phyloP scores from a whole-genome alignment of 345 rosid species.

The Eutrema japonicum region DNA sequence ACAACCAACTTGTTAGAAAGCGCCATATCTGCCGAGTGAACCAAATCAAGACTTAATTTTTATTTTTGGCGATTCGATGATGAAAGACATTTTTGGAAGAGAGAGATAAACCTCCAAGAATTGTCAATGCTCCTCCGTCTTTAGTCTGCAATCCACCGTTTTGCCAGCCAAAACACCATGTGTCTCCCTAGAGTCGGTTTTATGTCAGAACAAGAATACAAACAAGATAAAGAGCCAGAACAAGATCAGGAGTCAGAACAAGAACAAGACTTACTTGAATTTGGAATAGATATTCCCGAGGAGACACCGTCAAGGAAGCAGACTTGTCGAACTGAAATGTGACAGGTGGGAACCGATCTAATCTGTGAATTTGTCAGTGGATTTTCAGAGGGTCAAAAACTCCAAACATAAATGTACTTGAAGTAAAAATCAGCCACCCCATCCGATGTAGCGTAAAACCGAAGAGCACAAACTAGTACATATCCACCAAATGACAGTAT shows the following conservation, averaged over 20 bases:
- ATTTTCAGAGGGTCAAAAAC: conserved; percentile 7
- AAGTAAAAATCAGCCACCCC: conserved; percentile 13
- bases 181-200: conserved; percentile 51
- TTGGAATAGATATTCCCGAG: conserved; percentile 76
- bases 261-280: conserved; percentile 50
- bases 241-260: conserved; percentile 4
- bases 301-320: conserved; percentile 58
- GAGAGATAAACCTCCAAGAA: conserved; percentile 73
- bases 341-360: conserved; percentile 75
- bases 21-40: conserved; percentile 68
- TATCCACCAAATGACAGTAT: background rate
- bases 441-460: background rate
- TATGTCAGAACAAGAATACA: conserved; percentile 4
- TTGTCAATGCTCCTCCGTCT: conserved; percentile 59
- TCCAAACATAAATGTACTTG: background rate
- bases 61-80: background rate
- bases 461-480: conserved; percentile 17
- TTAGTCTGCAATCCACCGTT: conserved; percentile 57
- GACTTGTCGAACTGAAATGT: conserved; percentile 70
- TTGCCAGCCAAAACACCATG: conserved; percentile 92
- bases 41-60: background rate
- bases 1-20: conserved; percentile 85
- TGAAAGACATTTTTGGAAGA: background rate
- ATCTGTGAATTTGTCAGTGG: conserved; percentile 53
- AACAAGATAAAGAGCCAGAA: conserved; percentile 8